Evolutionary conservation across 441 rosid species (phyloP), one percentile per base, ranked within the genome.

Genomic region (Hura crepitans): DNA sequence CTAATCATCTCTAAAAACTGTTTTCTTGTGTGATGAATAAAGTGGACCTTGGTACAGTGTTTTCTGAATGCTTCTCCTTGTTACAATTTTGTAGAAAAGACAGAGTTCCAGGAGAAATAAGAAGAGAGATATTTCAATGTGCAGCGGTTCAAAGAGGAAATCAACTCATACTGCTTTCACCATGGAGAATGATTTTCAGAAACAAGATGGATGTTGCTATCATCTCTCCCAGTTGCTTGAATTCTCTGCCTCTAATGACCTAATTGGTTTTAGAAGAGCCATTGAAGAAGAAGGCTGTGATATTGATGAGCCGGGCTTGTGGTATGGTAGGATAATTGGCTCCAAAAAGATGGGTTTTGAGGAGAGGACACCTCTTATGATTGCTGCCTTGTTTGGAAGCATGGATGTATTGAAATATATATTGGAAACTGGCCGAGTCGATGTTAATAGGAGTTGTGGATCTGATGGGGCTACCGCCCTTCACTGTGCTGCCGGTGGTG

Each of bases 181-280:
- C n/a, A 83, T 82, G 87, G 87, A 77, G 70, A 66, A 74, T 75
- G 85, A 73, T 23, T 74, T 70, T 46, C 74, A 70, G 28, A 80
- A 78, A 51, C 74, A 55, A 79, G 80, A 73, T 61, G 77, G 73
- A 58, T 5, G 75, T 39, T 65, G 66, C 64, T 69, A 50, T 66
- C 83, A 81, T 71, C 78, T 77, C 50, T 83, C 91, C 6, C 58
- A 78, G 73, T 71, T 92, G 79, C 88, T 88, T 0, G 97, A 92
- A 72, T 62, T 86, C 47, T 73, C 96, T 9, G 93, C 97, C 43
- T 79, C 83, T 1, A 82, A 86, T 78, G 96, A 92, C 79, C 77
- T 89, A 12, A 61, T 60, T 43, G 90, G 86, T 23, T 89, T 92
- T 18, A 87, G 76, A 81, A 76, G 67, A 64, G 85, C 83, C 23